phyloP scores from a whole-genome alignment of 768 basidiomycete species.

The Hygrocybe coccinea region DNA sequence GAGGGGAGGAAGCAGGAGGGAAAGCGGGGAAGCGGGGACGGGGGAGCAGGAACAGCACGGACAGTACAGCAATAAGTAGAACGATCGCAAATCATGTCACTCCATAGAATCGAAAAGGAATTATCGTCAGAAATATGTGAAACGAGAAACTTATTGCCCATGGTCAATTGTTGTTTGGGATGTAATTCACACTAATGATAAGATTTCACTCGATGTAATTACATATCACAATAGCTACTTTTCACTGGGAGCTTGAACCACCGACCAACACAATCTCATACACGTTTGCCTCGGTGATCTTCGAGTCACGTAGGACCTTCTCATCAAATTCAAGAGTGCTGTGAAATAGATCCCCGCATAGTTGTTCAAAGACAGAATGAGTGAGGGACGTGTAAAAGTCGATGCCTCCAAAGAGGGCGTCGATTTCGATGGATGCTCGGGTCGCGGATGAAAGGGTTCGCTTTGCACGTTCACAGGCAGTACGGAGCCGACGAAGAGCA shows the following conservation, averaged over 20 bases:
- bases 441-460: conserved; percentile 51
- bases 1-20: no score
- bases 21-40: no score
- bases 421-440: conserved; percentile 57
- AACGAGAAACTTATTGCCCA: no score
- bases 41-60: no score
- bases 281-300: conserved; percentile 72
- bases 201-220: no score
- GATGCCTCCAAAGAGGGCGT: conserved; percentile 65
- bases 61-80: no score
- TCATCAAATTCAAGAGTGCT: conserved; percentile 84
- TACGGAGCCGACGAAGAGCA: conserved; percentile 39
- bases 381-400: conserved; percentile 79
- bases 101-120: no score
- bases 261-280: conserved; percentile 53
- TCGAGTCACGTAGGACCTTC: conserved; percentile 77
- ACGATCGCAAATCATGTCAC: no score
- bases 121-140: no score
- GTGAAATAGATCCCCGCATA: conserved; percentile 77
- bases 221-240: no score
- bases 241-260: conserved; percentile 44
- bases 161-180: no score
- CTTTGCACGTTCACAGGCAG: conserved; percentile 42
- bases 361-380: conserved; percentile 80
- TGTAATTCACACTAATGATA: no score